phyloP scores from a whole-genome alignment of 1,139 yeast species.

The Saccharomyces uvarum region DNA sequence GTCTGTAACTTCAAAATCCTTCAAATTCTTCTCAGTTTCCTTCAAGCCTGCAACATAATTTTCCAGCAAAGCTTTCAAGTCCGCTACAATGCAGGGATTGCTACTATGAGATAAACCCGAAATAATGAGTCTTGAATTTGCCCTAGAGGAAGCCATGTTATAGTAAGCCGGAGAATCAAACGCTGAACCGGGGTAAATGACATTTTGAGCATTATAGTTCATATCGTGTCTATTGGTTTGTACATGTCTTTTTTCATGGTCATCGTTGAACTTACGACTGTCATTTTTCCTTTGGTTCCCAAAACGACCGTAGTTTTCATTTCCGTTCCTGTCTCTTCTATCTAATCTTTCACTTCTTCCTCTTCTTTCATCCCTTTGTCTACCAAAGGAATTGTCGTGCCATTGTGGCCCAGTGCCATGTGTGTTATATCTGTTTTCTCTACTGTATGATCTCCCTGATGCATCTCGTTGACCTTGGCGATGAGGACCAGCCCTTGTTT shows the following conservation, averaged over 20 bases:
- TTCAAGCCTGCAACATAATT: background rate
- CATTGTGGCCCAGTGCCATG: background rate
- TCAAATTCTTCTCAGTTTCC: background rate
- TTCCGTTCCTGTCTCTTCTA: background rate
- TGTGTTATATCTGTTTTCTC: background rate
- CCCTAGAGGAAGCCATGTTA: slow-evolving; percentile 2
- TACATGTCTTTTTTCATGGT: background rate
- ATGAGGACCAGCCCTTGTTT: background rate
- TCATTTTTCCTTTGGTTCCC: background rate
- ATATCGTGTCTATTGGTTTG: background rate
- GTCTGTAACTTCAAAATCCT: background rate
- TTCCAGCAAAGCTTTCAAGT: slow-evolving; percentile 4
- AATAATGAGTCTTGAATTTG: slow-evolving; percentile 7
- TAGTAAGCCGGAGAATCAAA: background rate
- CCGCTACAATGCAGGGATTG: slow-evolving; percentile 13
- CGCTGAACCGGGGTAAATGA: background rate
- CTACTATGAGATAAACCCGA: slow-evolving; percentile 10
- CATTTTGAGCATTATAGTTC: background rate
- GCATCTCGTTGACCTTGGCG: background rate
- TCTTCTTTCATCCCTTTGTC: background rate
- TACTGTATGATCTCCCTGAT: background rate
- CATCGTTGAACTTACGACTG: background rate
- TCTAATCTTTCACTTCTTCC: background rate
- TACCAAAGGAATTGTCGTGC: background rate
- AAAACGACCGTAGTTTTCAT: background rate